These are phyloP conservation scores for Kuraishia hungarica DNA, from an alignment of 805 yeast species.

Conservation along the genomic window DNA sequence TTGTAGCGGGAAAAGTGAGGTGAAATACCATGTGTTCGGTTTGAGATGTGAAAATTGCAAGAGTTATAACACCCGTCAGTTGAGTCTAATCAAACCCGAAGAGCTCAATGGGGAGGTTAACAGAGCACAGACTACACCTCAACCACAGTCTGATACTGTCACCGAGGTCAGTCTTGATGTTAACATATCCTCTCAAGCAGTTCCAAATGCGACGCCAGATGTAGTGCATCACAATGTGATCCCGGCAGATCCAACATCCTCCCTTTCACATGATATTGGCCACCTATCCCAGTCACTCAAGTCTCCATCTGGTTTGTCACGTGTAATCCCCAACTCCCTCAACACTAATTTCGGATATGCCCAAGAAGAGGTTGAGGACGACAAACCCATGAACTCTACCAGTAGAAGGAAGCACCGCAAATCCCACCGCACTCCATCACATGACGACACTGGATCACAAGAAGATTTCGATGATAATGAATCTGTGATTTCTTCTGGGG, in stretches of 20 bases:
- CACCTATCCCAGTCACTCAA: too few species aligned
- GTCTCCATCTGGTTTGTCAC: not conserved
- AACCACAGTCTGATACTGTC: slow-evolving; percentile 17
- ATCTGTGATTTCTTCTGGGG: slow-evolving; percentile 5
- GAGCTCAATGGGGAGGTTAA: slow-evolving; percentile 18
- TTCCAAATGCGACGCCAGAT: not conserved
- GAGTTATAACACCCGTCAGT: slow-evolving; percentile 79
- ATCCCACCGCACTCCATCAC: not conserved
- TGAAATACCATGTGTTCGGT: slow-evolving; percentile 77
- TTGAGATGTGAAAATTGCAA: slow-evolving; percentile 80
- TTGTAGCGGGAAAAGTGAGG: slow-evolving; percentile 74
- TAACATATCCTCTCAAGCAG: not conserved
- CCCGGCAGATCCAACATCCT: not conserved
- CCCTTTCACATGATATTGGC: too few species aligned
- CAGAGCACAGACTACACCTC: slow-evolving; percentile 14
- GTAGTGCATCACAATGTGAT: too few species aligned
- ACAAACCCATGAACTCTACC: not conserved
- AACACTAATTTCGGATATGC: slow-evolving; percentile 25
- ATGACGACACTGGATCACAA: not conserved
- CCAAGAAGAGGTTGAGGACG: slow-evolving; percentile 7
- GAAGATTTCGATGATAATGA: not conserved
- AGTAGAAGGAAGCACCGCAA: not conserved
- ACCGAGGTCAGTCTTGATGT: slow-evolving; percentile 1
- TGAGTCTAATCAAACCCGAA: slow-evolving; percentile 61
- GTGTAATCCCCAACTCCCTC: slow-evolving; percentile 15